These are phyloP conservation scores for Nepenthes mirabilis DNA, from an alignment of 148 eudicot genomes.

Conservation along the genomic window DNA sequence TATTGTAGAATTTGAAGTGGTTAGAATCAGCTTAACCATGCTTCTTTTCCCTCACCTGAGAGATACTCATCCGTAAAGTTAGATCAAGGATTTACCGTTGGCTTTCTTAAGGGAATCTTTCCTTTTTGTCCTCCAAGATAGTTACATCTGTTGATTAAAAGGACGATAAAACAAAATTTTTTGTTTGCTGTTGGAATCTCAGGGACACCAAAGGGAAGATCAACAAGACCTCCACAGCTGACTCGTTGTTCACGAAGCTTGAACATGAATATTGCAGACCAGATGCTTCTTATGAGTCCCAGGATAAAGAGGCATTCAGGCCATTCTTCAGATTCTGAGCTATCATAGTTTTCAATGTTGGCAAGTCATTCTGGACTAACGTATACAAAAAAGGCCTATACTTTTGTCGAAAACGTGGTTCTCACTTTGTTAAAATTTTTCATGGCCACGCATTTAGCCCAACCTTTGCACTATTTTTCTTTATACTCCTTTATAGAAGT, in stretches of 20 bases:
- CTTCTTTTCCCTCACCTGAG: too few species aligned
- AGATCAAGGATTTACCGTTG: not conserved
- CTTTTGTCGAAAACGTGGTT: too few species aligned
- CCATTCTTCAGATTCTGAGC: constrained; percentile 65
- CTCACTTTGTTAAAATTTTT: too few species aligned
- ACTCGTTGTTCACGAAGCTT: constrained; percentile 19
- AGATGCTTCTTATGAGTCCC: constrained; percentile 17
- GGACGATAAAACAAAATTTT: not conserved
- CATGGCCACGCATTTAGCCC: too few species aligned
- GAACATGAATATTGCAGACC: constrained; percentile 32
- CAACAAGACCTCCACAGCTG: constrained; percentile 41
- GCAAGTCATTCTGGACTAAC: too few species aligned
- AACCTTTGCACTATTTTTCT: too few species aligned
- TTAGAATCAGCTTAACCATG: too few species aligned
- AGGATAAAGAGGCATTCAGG: constrained; percentile 34
- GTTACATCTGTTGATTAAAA: not conserved
- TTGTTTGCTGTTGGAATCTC: constrained; percentile 7
- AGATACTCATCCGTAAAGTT: too few species aligned
- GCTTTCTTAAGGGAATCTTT: not conserved
- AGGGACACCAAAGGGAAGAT: constrained; percentile 40
- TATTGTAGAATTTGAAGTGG: too few species aligned
- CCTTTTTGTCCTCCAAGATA: not conserved
- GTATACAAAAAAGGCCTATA: too few species aligned
- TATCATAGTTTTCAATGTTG: constrained; percentile 14
- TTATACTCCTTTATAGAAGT: too few species aligned